These are phyloP conservation scores for Penicillium hesseltinei DNA, from an alignment of 2,329 filamentous ascomycete species.

Conservation along the genomic window DNA sequence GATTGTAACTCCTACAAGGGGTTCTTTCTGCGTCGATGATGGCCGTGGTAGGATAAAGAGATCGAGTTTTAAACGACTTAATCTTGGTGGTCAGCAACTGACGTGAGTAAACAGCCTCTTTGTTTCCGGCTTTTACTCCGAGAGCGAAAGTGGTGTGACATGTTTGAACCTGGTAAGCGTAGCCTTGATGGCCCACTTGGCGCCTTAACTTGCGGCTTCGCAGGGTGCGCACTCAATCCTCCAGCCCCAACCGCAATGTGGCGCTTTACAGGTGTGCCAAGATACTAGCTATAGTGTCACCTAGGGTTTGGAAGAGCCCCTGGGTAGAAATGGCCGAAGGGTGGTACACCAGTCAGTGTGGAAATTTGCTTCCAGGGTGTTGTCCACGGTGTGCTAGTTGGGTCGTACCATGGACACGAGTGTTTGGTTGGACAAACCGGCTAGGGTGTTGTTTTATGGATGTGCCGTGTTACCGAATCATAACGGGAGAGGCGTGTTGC, in stretches of 20 bases:
- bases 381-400: background rate
- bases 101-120: background rate
- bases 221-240: background rate
- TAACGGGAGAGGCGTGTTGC: constrained; percentile 1
- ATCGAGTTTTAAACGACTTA: background rate
- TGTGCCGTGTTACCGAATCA: constrained; percentile 1
- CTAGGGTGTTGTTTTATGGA: background rate
- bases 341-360: background rate
- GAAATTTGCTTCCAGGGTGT: background rate
- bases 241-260: background rate
- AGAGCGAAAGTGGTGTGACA: background rate
- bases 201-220: background rate
- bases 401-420: background rate
- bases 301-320: no score
- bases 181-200: background rate
- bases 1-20: background rate
- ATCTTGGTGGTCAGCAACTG: background rate
- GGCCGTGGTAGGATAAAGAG: no score
- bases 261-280: background rate
- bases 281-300: background rate
- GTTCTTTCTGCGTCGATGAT: background rate
- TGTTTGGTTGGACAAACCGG: background rate
- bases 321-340: background rate
- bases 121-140: background rate
- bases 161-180: background rate